Conservation (phyloP, 495 filamentous ascomycete species). For the Penicillium waksmanii region DNA sequence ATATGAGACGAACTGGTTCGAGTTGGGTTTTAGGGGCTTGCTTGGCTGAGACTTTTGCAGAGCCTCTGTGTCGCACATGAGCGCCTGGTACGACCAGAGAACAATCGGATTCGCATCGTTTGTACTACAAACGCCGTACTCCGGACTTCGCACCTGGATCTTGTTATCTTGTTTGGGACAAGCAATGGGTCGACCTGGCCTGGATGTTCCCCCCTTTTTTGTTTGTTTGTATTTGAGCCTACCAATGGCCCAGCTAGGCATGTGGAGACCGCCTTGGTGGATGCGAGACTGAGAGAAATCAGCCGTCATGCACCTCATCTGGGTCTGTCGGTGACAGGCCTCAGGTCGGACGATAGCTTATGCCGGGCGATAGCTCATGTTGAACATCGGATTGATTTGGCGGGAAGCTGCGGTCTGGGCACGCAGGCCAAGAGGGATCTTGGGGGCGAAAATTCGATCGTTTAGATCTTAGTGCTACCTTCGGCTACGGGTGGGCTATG, state of each 20-base stretch:
- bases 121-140: background rate
- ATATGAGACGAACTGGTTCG: background rate
- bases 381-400: background rate
- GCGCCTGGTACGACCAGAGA: background rate
- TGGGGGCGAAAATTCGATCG: constrained; percentile 4
- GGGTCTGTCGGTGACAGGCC: background rate
- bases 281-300: background rate
- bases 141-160: background rate
- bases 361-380: background rate
- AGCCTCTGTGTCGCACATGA: background rate
- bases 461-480: background rate
- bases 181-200: no score
- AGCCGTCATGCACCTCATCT: background rate
- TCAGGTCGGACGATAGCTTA: background rate
- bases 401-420: background rate
- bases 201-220: background rate
- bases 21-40: background rate
- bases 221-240: constrained; percentile 3
- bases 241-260: constrained; percentile 1
- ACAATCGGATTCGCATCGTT: background rate
- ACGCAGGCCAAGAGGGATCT: background rate
- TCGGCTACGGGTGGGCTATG: background rate
- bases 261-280: constrained; percentile 4
- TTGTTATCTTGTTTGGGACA: no score
- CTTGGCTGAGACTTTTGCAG: background rate